Percentiles rank a stretch among this genome's conserved stretches.
phyloP scores from a whole-genome alignment of 306 rosid species.

The Glycine tomentella region DNA sequence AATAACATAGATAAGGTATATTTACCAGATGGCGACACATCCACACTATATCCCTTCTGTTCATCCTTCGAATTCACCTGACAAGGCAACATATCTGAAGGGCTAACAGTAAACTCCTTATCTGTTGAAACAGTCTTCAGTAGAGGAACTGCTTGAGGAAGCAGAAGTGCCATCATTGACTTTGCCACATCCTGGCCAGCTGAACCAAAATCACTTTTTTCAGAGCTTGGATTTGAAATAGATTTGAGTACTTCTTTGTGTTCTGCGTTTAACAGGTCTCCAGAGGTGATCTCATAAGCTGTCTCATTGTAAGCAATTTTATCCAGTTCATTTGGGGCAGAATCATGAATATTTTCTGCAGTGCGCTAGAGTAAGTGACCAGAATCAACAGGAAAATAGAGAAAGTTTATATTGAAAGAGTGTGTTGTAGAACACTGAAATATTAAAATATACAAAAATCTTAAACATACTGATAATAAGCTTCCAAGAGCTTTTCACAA shows the following conservation, averaged over 20 bases:
- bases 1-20: conserved; percentile 20
- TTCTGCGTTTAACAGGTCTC: conserved; percentile 50
- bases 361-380: conserved; percentile 44
- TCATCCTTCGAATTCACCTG: conserved; percentile 46
- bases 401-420: conserved; percentile 34
- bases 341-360: conserved; percentile 63
- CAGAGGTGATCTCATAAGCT: conserved; percentile 48
- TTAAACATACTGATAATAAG: neutral
- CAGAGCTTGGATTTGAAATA: conserved; percentile 52
- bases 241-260: conserved; percentile 49
- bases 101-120: conserved; percentile 48
- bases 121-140: conserved; percentile 59
- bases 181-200: conserved; percentile 72
- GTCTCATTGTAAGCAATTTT: conserved; percentile 43
- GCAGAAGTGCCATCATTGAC: conserved; percentile 84
- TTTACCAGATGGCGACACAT: conserved; percentile 53
- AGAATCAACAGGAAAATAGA: conserved; percentile 26
- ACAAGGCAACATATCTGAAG: conserved; percentile 48
- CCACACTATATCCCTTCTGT: conserved; percentile 44
- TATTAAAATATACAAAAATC: conserved; percentile 8
- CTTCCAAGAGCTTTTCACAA: neutral
- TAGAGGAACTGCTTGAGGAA: conserved; percentile 91
- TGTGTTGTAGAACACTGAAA: neutral
- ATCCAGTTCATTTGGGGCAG: conserved; percentile 49
- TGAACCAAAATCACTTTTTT: conserved; percentile 60